phyloP scores from a whole-genome alignment of 805 yeast species.

The Danielozyma ontarioensis region DNA sequence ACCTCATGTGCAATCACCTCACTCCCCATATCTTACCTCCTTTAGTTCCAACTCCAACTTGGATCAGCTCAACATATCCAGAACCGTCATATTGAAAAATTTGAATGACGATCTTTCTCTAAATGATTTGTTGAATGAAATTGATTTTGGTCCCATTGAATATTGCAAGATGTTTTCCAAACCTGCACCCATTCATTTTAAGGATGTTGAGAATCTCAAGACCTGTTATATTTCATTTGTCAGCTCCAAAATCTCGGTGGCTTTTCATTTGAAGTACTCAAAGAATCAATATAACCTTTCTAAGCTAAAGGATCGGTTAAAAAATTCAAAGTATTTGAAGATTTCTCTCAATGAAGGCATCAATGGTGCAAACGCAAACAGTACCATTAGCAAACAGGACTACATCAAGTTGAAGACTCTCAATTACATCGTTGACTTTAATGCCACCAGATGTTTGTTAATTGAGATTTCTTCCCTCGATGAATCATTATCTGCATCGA shows the following conservation, averaged over 20 bases:
- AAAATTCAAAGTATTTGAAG: conserved; percentile 22
- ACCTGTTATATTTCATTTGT: conserved; percentile 34
- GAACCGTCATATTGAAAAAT: conserved; percentile 32
- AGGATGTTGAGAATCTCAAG: conserved; percentile 15
- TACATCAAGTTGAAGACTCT: conserved; percentile 35
- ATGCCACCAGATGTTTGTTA: conserved; percentile 32
- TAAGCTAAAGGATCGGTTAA: conserved; percentile 17
- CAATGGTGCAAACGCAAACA: conserved; percentile 2
- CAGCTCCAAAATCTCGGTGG: conserved; percentile 27
- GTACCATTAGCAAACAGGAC: conserved; percentile 18
- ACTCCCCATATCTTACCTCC: conserved; percentile 10
- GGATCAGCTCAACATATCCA: conserved; percentile 31
- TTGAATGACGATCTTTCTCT: conserved; percentile 19
- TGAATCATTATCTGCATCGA: neutral
- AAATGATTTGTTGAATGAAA: conserved; percentile 35
- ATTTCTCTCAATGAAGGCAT: conserved; percentile 22
- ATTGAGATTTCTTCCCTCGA: conserved; percentile 8
- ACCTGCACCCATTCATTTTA: conserved; percentile 24
- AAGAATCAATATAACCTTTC: conserved; percentile 20
- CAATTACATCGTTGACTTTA: conserved; percentile 33
- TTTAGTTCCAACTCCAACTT: conserved; percentile 13
- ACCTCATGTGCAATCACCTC: conserved; percentile 3
- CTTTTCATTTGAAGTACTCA: conserved; percentile 27
- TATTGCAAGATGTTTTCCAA: conserved; percentile 41
- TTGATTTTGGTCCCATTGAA: conserved; percentile 61